Percentiles rank a stretch among this genome's conserved stretches.
These are phyloP conservation scores for Cercospora berteroae DNA, from an alignment of 2,329 filamentous ascomycete genomes.

Conservation along the genomic window DNA sequence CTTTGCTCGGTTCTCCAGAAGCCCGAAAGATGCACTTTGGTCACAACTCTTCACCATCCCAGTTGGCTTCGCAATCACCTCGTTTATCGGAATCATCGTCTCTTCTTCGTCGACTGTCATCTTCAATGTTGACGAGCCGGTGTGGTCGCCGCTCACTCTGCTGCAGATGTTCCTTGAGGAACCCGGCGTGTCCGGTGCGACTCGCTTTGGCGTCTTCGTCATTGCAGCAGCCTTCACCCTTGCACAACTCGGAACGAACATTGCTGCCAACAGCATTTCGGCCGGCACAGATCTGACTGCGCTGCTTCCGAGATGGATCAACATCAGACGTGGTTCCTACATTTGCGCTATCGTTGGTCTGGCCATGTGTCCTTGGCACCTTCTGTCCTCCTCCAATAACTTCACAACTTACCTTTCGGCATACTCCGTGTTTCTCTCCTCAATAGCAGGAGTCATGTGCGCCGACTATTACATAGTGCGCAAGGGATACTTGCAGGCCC, in stretches of 20 bases:
- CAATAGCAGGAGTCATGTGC: constrained; percentile 60
- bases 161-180: constrained; percentile 37
- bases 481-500: constrained; percentile 38
- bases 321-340: constrained; percentile 40
- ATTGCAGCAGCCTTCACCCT: constrained; percentile 40
- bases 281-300: constrained; percentile 38
- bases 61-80: constrained; percentile 44
- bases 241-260: constrained; percentile 41
- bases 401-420: constrained; percentile 61
- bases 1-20: constrained; percentile 45
- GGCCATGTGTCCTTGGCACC: constrained; percentile 66
- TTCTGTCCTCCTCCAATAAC: constrained; percentile 56
- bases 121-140: constrained; percentile 37
- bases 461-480: constrained; percentile 59
- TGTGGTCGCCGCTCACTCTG: constrained; percentile 40
- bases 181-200: constrained; percentile 34
- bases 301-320: constrained; percentile 53
- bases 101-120: constrained; percentile 47
- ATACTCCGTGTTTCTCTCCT: constrained; percentile 62
- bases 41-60: constrained; percentile 46
- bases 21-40: constrained; percentile 43
- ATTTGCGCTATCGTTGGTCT: constrained; percentile 44
- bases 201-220: constrained; percentile 44
- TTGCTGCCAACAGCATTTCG: constrained; percentile 39
- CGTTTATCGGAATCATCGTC: constrained; percentile 45